phyloP scores from a whole-genome alignment of 164 flowering plant genomes.

The Magnolia kwangsiensis region DNA sequence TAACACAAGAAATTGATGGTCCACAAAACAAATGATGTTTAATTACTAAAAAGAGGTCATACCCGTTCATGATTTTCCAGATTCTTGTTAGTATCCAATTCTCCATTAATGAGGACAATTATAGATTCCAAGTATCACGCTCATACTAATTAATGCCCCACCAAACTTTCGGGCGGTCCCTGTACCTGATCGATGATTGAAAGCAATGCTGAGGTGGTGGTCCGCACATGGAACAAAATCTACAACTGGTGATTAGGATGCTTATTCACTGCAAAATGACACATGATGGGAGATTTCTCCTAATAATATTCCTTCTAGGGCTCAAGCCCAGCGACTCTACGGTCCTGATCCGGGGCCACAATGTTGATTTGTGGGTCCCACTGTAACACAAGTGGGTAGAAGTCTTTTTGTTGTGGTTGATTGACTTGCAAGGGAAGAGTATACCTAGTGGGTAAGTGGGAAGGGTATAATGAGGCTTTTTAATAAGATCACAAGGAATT shows the following conservation, averaged over 20 bases:
- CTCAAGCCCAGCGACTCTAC: background rate
- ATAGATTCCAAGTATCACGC: background rate
- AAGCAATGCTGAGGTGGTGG: background rate
- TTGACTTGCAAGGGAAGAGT: background rate
- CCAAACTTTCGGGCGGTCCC: background rate
- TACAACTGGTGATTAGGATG: background rate
- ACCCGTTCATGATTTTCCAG: background rate
- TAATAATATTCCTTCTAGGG: background rate
- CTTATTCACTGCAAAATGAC: background rate
- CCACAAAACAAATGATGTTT: background rate
- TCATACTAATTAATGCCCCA: background rate
- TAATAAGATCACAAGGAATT: background rate
- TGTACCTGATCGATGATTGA: too few relatives aligned
- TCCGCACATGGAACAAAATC: background rate
- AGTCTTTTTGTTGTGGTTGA: background rate
- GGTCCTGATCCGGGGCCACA: background rate
- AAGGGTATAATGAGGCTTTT: background rate
- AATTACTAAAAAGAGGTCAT: background rate
- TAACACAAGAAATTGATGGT: background rate
- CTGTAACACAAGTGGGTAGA: conserved; percentile 2
- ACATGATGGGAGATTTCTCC: background rate
- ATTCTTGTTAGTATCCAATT: background rate
- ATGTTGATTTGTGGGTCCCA: background rate
- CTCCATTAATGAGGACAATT: background rate
- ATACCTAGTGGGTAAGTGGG: background rate